These are phyloP conservation scores for Paracamarosporium sp. DNA, from an alignment of 2,329 filamentous ascomycete species.

Conservation along the genomic window DNA sequence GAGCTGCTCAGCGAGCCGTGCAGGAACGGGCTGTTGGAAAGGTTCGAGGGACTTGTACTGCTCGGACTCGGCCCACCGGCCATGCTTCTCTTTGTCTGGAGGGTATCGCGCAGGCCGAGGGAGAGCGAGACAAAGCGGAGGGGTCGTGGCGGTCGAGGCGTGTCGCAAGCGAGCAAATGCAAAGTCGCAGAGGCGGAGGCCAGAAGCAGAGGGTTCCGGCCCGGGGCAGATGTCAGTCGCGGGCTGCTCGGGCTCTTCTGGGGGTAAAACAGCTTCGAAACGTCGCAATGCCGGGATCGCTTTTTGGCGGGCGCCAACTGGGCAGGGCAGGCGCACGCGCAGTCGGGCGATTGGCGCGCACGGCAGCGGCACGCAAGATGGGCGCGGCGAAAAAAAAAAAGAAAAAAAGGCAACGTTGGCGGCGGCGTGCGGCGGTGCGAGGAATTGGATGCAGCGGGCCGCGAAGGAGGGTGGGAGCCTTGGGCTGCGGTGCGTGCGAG, in stretches of 20 bases:
- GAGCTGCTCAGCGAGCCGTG: constrained; percentile 50
- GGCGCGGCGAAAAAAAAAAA: constrained; percentile 11
- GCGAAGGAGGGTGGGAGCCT: constrained; percentile 10
- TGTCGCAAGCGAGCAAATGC: constrained; percentile 27
- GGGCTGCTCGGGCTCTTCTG: constrained; percentile 19
- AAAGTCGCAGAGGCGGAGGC: constrained; percentile 22
- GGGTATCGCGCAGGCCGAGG: constrained; percentile 33
- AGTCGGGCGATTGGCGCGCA: constrained; percentile 30
- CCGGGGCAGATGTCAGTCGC: constrained; percentile 21
- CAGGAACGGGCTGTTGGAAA: constrained; percentile 47
- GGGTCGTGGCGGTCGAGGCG: constrained; percentile 20
- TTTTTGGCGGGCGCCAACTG: constrained; percentile 17
- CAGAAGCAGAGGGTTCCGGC: constrained; percentile 28
- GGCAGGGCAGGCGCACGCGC: constrained; percentile 22
- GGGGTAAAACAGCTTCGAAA: constrained; percentile 45
- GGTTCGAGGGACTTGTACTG: constrained; percentile 49
- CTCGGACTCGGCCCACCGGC: constrained; percentile 50
- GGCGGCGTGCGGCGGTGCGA: constrained; percentile 19
- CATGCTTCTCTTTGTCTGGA: constrained; percentile 46
- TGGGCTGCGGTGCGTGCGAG: constrained; percentile 13
- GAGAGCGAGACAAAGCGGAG: constrained; percentile 40
- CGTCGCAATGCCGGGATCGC: constrained; percentile 35
- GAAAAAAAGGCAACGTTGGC: too few species aligned
- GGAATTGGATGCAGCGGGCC: constrained; percentile 18
- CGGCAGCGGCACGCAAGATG: constrained; percentile 21